These are phyloP conservation scores for Penicillium crystallinum DNA, from an alignment of 495 filamentous ascomycete species.

Conservation along the genomic window DNA sequence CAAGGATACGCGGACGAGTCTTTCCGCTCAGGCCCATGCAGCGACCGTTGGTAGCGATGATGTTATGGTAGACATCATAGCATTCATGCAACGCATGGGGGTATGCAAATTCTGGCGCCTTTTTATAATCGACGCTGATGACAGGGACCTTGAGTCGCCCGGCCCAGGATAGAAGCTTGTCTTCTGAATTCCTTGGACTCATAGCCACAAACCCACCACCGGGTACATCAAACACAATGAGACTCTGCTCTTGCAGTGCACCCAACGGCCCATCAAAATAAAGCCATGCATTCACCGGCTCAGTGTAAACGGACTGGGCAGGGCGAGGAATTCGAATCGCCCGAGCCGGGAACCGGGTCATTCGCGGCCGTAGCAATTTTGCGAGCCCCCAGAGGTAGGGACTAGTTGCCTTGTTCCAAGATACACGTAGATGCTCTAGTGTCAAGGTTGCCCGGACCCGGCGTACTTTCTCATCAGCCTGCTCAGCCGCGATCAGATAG, in stretches of 20 bases:
- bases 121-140: slow-evolving; percentile 87
- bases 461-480: slow-evolving; percentile 95
- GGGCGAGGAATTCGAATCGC: slow-evolving; percentile 81
- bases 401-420: slow-evolving; percentile 90
- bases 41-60: slow-evolving; percentile 69
- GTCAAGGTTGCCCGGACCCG: slow-evolving; percentile 82
- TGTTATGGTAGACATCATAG: slow-evolving; percentile 84
- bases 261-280: slow-evolving; percentile 89
- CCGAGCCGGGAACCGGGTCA: slow-evolving; percentile 73
- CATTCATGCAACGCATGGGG: slow-evolving; percentile 95
- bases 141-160: slow-evolving; percentile 78
- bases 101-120: slow-evolving; percentile 92
- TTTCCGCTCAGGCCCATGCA: slow-evolving; percentile 80
- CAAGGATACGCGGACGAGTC: slow-evolving; percentile 63
- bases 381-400: slow-evolving; percentile 72
- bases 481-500: slow-evolving; percentile 88
- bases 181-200: slow-evolving; percentile 84
- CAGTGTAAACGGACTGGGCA: slow-evolving; percentile 66
- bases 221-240: slow-evolving; percentile 84
- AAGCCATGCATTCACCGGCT: slow-evolving; percentile 81
- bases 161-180: slow-evolving; percentile 87
- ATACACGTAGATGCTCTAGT: slow-evolving; percentile 84
- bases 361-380: slow-evolving; percentile 65
- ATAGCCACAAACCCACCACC: slow-evolving; percentile 96
- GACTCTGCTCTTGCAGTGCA: slow-evolving; percentile 67